Base-by-base conservation (phyloP, 1,284 basidiomycete species). In the Nidula niveotomentosa region DNA sequence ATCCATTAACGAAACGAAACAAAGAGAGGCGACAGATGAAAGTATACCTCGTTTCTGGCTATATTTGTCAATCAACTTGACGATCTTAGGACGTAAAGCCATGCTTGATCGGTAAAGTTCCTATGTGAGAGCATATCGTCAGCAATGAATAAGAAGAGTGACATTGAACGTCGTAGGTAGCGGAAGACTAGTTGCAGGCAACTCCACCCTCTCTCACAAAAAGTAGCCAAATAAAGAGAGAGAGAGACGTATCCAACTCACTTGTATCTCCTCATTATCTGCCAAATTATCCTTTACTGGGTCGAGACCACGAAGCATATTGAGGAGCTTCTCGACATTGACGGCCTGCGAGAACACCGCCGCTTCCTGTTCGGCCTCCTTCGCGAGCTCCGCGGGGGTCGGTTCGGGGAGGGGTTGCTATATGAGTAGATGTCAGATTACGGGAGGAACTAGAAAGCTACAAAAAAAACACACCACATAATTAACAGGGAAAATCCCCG, bases 401-500 rank as follows among this genome's bases (percentile, higher is more conserved):
- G 91, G 92, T 58, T 97, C 94, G 0, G 95, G 93, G 50, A 98
- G 76, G 1, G 91, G 79, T 83, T 98, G 94, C 91, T 93, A 64
- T 8, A 41, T n/a, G 43, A 56, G n/a, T 15, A 17, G 10, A 9
- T 15, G 36, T 41, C 37, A 15, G 10, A 10, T 5, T 15, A 41
- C 15, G 12, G 15, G 10, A 41, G 15, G 37, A 15, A 4, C 37
- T 10, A 23, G 23, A 23, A 23, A 23, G 23, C 23, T 2, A 41
- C 4, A 5, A 12, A 12, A 12, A 10, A 10, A 9, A 79, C 88
- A 33, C 64, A 93, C 91, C 60, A 99, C 94, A 74, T 98, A 98
- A 67, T 97, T 98, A 41, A 98, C 93, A 0, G 97, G 96, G 72
- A 99, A 99, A 57, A 99, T 99, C 10, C 97, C 97, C 7, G 94